Evolutionary conservation across 805 yeast species (phyloP).

Genomic region (Ogataea naganishii): DNA sequence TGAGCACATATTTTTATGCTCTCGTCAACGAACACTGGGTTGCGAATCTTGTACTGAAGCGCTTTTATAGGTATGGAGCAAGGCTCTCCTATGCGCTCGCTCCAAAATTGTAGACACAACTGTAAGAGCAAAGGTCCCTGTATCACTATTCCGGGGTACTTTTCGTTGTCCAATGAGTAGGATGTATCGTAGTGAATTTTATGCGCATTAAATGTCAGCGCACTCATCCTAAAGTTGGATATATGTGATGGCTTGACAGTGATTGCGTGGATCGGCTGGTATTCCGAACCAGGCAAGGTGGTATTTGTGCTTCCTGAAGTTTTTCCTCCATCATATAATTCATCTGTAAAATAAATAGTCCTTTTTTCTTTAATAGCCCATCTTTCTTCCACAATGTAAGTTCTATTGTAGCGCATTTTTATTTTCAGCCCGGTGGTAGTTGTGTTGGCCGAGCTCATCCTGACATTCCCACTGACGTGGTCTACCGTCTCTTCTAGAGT

Average conservation of each 20-base stretch:
- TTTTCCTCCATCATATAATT: conserved; percentile 11
- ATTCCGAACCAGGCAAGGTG: conserved; percentile 1
- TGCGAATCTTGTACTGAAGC: conserved; percentile 39
- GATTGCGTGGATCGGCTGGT: conserved; percentile 15
- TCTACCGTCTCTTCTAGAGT: conserved; percentile 46
- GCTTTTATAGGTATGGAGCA: conserved; percentile 10
- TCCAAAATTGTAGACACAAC: conserved; percentile 41
- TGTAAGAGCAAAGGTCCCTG: conserved; percentile 80
- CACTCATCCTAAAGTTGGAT: conserved; percentile 56
- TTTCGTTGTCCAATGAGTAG: conserved; percentile 48
- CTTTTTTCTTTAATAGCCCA: conserved; percentile 42
- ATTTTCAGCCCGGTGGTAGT: conserved; percentile 26
- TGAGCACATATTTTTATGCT: conserved; percentile 18
- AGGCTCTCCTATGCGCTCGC: conserved; percentile 4
- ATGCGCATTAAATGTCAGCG: conserved; percentile 77
- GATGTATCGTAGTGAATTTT: conserved; percentile 63
- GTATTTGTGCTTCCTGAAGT: neutral
- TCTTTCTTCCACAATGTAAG: conserved; percentile 21
- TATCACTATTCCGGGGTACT: conserved; percentile 51
- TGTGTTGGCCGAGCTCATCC: conserved; percentile 7
- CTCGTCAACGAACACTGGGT: conserved; percentile 40
- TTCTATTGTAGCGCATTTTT: conserved; percentile 47
- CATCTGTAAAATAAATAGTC: conserved; percentile 52
- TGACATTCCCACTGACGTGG: conserved; percentile 25
- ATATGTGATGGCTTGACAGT: conserved; percentile 29